A percentile compares a stretch with the other conserved stretches of the same genome.
Evolutionary conservation across 2,329 filamentous ascomycete genomes (phyloP).

Genomic region (Paraconiothyrium sp.): DNA sequence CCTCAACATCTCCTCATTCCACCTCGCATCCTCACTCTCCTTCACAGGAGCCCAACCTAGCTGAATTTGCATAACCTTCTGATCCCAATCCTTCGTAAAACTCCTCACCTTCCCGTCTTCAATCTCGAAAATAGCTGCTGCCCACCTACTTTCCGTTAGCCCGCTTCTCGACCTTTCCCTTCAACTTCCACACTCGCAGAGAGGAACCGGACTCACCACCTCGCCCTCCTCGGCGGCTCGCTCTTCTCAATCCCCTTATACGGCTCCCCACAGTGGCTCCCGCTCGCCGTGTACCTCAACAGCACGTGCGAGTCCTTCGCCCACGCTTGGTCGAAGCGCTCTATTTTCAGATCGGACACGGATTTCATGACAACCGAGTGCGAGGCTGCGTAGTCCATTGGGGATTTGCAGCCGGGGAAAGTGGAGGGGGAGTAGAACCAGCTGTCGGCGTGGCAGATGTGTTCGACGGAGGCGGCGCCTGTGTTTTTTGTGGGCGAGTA

Average conservation of each 20-base stretch:
- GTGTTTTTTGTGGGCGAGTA: slow-evolving; percentile 50
- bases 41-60: slow-evolving; percentile 27
- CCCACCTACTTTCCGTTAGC: slow-evolving; percentile 32
- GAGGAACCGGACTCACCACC: slow-evolving; percentile 19
- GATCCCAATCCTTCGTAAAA: slow-evolving; percentile 53
- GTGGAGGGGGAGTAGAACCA: slow-evolving; percentile 51
- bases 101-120: slow-evolving; percentile 48
- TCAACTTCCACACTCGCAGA: not conserved
- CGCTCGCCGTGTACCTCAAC: slow-evolving; percentile 50
- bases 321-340: slow-evolving; percentile 48
- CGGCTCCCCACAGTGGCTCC: slow-evolving; percentile 47
- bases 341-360: slow-evolving; percentile 48
- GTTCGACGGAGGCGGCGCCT: slow-evolving; percentile 43
- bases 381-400: slow-evolving; percentile 50
- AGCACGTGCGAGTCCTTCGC: slow-evolving; percentile 49
- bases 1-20: slow-evolving; percentile 11
- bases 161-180: no score
- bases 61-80: slow-evolving; percentile 29
- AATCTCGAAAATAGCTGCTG: slow-evolving; percentile 52
- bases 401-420: slow-evolving; percentile 49
- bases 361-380: slow-evolving; percentile 49
- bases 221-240: slow-evolving; percentile 40
- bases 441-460: slow-evolving; percentile 45
- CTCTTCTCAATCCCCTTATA: slow-evolving; percentile 49
- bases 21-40: slow-evolving; percentile 16